Evolutionary conservation across 352 stramenopile species (phyloP).

Genomic region (Phytophthora citricola): DNA sequence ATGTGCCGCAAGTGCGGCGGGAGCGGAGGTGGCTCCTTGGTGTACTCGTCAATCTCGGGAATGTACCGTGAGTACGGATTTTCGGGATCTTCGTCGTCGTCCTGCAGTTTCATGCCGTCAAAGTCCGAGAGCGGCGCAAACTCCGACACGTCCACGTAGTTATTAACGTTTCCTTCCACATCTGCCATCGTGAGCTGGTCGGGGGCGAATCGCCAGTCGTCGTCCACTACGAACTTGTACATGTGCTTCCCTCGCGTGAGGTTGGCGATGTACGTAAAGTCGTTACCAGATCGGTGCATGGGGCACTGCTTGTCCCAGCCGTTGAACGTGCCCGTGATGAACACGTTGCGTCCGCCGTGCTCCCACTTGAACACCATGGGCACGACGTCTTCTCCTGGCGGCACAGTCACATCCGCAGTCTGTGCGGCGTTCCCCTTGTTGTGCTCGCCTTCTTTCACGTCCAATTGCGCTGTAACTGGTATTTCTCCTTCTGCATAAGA

Average conservation of each 20-base stretch:
- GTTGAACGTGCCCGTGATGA: constrained; percentile 99
- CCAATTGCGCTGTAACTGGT: constrained; percentile 15
- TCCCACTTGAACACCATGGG: constrained; percentile 99
- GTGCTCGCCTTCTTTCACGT: constrained; percentile 35
- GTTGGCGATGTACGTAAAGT: constrained; percentile 99
- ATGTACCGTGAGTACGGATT: constrained; percentile 96
- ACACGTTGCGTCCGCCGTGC: constrained; percentile 96
- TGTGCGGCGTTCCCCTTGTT: constrained; percentile 42
- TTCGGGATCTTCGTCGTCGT: constrained; percentile 83
- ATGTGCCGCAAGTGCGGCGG: constrained; percentile 99
- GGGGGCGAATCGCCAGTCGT: constrained; percentile 97
- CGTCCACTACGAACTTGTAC: constrained; percentile 99
- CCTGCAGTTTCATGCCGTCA: constrained; percentile 48
- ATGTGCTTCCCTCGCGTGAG: constrained; percentile 97
- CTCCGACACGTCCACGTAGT: constrained; percentile 99
- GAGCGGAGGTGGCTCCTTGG: constrained; percentile 98
- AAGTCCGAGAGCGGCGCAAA: constrained; percentile 92
- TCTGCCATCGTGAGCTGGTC: constrained; percentile 97
- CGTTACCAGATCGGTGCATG: constrained; percentile 99
- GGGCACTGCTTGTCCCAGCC: constrained; percentile 98
- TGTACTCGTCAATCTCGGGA: constrained; percentile 99
- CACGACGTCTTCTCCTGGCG: constrained; percentile 48
- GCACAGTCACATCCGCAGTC: constrained; percentile 12
- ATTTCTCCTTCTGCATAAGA: constrained; percentile 46
- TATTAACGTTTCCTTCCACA: constrained; percentile 99